Percentiles rank a stretch among this genome's conserved stretches.
These are phyloP conservation scores for Cladosporium sp. DNA, from an alignment of 2,329 filamentous ascomycete species.

Conservation along the genomic window DNA sequence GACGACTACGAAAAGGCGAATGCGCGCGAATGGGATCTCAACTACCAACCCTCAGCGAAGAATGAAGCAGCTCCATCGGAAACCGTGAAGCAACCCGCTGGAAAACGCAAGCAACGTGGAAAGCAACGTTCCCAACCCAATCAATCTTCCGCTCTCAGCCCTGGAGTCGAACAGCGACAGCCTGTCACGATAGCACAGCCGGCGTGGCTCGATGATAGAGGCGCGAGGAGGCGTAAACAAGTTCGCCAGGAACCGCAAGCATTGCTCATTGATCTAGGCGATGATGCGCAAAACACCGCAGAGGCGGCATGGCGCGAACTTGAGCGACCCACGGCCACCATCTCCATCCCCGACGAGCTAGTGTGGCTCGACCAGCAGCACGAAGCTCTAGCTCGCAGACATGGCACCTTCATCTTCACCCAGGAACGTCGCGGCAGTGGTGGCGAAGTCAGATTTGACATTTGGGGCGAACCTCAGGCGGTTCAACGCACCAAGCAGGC, in stretches of 20 bases:
- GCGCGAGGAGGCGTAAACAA: background rate
- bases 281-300: conserved; percentile 17
- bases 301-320: conserved; percentile 19
- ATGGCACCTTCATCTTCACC: conserved; percentile 21
- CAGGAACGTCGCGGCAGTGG: conserved; percentile 4
- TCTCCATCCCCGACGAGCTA: conserved; percentile 21
- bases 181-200: background rate
- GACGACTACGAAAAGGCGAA: conserved; percentile 21
- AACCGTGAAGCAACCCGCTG: background rate
- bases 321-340: conserved; percentile 10
- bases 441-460: conserved; percentile 18
- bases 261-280: conserved; percentile 7
- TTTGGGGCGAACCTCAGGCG: conserved; percentile 23
- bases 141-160: background rate
- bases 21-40: conserved; percentile 19
- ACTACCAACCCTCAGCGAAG: background rate
- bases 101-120: background rate
- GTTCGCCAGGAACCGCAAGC: background rate
- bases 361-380: conserved; percentile 14
- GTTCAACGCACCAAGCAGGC: conserved; percentile 17
- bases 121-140: too few species aligned
- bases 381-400: conserved; percentile 18
- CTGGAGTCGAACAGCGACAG: background rate
- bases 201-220: background rate
- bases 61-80: background rate